Evolutionary conservation across 2,329 filamentous ascomycete genomes (phyloP).

Genomic region (Exophiala xenobiotica): DNA sequence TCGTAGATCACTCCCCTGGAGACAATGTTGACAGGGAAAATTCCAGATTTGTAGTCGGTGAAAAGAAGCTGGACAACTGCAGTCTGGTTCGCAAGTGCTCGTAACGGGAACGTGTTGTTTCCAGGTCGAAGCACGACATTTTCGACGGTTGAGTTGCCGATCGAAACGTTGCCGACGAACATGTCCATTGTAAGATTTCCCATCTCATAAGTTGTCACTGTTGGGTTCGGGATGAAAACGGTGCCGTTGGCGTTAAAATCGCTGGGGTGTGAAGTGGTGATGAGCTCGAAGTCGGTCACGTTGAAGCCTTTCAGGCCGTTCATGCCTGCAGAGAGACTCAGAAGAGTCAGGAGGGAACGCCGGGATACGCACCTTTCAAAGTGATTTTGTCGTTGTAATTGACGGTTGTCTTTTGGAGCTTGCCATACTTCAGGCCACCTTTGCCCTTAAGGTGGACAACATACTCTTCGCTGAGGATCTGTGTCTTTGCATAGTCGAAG

Average conservation of each 20-base stretch:
- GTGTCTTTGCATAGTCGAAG: slow-evolving; percentile 49
- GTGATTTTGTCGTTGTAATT: slow-evolving; percentile 57
- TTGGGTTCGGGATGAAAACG: slow-evolving; percentile 60
- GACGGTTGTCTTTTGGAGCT: slow-evolving; percentile 51
- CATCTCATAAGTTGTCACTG: slow-evolving; percentile 56
- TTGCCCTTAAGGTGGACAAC: slow-evolving; percentile 52
- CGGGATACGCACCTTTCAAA: slow-evolving; percentile 52
- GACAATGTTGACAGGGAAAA: slow-evolving; percentile 52
- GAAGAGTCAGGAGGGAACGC: slow-evolving; percentile 1
- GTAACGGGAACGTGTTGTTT: slow-evolving; percentile 53
- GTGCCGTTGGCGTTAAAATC: slow-evolving; percentile 56
- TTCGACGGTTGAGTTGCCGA: slow-evolving; percentile 53
- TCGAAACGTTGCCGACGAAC: slow-evolving; percentile 45
- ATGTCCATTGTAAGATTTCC: slow-evolving; percentile 60
- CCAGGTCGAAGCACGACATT: slow-evolving; percentile 56
- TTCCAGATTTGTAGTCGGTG: slow-evolving; percentile 36
- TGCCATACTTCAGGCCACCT: slow-evolving; percentile 52
- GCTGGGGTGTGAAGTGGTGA: slow-evolving; percentile 40
- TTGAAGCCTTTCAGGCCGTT: slow-evolving; percentile 56
- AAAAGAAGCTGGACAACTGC: slow-evolving; percentile 34
- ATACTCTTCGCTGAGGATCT: slow-evolving; percentile 51
- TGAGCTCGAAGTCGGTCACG: slow-evolving; percentile 50
- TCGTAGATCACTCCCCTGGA: slow-evolving; percentile 51
- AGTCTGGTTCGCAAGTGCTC: slow-evolving; percentile 48
- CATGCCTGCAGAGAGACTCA: slow-evolving; percentile 46